Base-by-base conservation (phyloP, 805 yeast species). In the Metschnikowia vanudenii region DNA sequence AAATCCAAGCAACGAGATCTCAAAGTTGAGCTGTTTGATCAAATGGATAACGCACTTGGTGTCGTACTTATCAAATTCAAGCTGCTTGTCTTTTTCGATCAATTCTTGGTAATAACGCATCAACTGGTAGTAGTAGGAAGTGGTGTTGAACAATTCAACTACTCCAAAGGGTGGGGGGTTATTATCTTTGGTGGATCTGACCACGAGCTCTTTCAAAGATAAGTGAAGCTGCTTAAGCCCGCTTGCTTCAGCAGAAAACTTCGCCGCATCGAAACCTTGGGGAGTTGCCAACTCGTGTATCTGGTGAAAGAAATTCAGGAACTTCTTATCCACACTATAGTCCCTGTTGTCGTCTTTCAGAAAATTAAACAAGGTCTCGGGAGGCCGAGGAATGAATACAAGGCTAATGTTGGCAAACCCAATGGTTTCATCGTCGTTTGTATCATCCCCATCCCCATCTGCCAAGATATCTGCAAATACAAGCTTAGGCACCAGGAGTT, bases 141-240 rank as follows among this genome's bases (percentile, higher is more conserved):
- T 35, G 43, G 48, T 45, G 37, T 45, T 45, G 40, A 45, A 45
- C 32, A 45, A 14, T 20, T 45, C 48, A 4, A 35, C 28, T 5
- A 35, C 48, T 4, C 44, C 48, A 6, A 19, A n/a, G 8, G 13
- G 4, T 18, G 28, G 12, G 13, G 41, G 5, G 33, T 29, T n/a
- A 36, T 17, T 30, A 14, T n/a, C 32, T 11, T 24, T 12, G n/a
- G 30, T n/a, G 36, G 22, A 12, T 16, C 13, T 22, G 10, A 17
- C 7, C 10, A 34, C 20, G 39, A 39, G 8, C 5, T 22, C 20
- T 11, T 36, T 39, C 33, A 45, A 39, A 16, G 13, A 18, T n/a
- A 32, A 8, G 14, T 39, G 37, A 19, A 28, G 37, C 6, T 20
- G 13, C 13, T 39, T 39, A 26, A 45, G 32, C 5, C 29, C 33